Percentiles rank a stretch among this genome's conserved stretches.
Evolutionary conservation across 768 basidiomycete species (phyloP).

Genomic region (Cystobasidium onofrii): DNA sequence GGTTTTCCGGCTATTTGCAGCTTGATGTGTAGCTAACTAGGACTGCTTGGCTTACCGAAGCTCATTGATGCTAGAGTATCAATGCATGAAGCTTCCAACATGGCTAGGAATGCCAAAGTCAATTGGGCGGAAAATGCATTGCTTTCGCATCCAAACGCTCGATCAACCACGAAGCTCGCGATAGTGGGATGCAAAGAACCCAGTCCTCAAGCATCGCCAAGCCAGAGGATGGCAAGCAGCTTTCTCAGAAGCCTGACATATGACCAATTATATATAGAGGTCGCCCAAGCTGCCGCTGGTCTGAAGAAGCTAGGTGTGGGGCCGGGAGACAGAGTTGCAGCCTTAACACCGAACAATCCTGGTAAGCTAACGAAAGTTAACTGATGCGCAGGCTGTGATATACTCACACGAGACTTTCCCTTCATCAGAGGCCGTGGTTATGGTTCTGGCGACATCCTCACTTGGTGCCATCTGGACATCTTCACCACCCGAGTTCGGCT

Average conservation of each 20-base stretch:
- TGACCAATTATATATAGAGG: slow-evolving; percentile 40
- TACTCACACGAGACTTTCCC: not conserved
- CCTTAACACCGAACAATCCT: slow-evolving; percentile 38
- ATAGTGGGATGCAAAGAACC: slow-evolving; percentile 39
- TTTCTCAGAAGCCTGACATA: slow-evolving; percentile 36
- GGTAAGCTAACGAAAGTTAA: not conserved
- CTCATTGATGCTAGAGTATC: slow-evolving; percentile 25
- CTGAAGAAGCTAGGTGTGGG: slow-evolving; percentile 33
- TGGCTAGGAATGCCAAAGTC: slow-evolving; percentile 13
- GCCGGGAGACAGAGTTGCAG: slow-evolving; percentile 39
- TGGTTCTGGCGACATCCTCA: slow-evolving; percentile 34
- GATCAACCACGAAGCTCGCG: slow-evolving; percentile 35
- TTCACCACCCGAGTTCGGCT: slow-evolving; percentile 29
- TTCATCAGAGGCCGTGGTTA: slow-evolving; percentile 33
- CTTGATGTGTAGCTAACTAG: not conserved
- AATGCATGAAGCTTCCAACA: slow-evolving; percentile 25
- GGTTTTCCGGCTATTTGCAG: not conserved
- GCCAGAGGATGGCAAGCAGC: slow-evolving; percentile 6
- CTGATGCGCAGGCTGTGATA: too few relatives aligned
- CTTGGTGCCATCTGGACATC: slow-evolving; percentile 25
- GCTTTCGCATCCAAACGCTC: slow-evolving; percentile 37
- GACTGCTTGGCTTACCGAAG: not conserved
- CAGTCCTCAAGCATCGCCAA: not conserved
- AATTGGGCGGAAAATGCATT: slow-evolving; percentile 40
- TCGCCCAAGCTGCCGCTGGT: slow-evolving; percentile 33